phyloP scores from a whole-genome alignment of 495 filamentous ascomycete species.

The Tricharina praecox region DNA sequence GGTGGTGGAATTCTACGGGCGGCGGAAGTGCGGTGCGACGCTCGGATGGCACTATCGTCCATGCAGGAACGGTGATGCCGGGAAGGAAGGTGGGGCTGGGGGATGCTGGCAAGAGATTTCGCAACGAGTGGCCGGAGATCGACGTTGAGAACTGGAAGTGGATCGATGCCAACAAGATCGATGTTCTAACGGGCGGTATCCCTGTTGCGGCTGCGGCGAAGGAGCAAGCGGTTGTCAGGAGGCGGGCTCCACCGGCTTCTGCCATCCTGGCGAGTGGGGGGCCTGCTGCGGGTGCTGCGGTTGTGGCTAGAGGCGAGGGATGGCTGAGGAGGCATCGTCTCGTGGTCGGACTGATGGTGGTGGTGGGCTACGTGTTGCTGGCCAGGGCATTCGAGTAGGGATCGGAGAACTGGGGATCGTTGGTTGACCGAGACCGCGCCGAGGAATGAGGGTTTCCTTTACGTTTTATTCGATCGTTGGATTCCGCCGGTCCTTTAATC shows the following conservation, averaged over 20 bases:
- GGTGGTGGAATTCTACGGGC: constrained; percentile 96
- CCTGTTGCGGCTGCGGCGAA: constrained; percentile 33
- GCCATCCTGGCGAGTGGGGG: constrained; percentile 39
- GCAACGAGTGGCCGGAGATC: constrained; percentile 73
- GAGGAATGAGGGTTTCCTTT: too few species aligned
- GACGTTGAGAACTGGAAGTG: constrained; percentile 86
- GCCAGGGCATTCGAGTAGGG: constrained; percentile 44
- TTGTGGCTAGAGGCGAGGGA: constrained; percentile 61
- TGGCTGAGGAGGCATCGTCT: constrained; percentile 68
- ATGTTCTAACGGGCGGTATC: constrained; percentile 55
- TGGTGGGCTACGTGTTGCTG: constrained; percentile 67
- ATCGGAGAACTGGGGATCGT: background rate
- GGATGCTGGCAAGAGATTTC: constrained; percentile 82
- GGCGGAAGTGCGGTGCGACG: constrained; percentile 54
- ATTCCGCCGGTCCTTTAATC: background rate
- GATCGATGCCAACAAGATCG: constrained; percentile 70
- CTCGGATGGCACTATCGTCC: constrained; percentile 30
- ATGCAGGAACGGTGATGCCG: constrained; percentile 32
- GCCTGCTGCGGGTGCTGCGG: constrained; percentile 56
- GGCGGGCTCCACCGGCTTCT: constrained; percentile 7
- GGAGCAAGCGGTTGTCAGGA: constrained; percentile 40
- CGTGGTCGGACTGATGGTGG: constrained; percentile 43
- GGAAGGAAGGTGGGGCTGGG: constrained; percentile 53
- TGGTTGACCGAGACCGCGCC: background rate
- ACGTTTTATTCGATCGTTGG: background rate